These are phyloP conservation scores for Microdochium nivale DNA, from an alignment of 2,329 filamentous ascomycete species.

Conservation along the genomic window DNA sequence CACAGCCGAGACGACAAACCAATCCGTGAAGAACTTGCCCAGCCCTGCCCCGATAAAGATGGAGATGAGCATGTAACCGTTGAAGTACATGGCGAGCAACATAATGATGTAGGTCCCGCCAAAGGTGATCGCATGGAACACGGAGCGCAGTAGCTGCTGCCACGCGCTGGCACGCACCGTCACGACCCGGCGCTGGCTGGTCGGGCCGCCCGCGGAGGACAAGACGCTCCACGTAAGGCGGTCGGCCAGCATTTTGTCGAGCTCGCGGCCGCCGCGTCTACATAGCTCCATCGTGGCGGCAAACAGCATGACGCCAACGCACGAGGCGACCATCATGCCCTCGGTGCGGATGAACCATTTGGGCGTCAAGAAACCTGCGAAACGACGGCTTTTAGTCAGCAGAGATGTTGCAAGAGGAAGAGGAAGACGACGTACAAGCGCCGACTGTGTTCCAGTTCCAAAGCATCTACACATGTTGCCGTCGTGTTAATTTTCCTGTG, in stretches of 20 bases:
- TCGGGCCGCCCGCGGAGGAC: too few species aligned
- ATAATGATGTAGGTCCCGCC: conserved; percentile 34
- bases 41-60: conserved; percentile 38
- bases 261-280: conserved; percentile 30
- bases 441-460: conserved; percentile 35
- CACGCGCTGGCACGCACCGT: conserved; percentile 29
- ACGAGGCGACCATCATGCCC: conserved; percentile 32
- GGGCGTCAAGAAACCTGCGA: too few species aligned
- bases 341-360: conserved; percentile 29
- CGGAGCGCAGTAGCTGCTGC: conserved; percentile 29
- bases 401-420: too few species aligned
- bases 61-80: conserved; percentile 34
- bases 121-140: conserved; percentile 30
- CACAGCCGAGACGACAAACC: conserved; percentile 35
- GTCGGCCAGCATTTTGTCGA: conserved; percentile 28
- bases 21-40: conserved; percentile 46
- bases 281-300: conserved; percentile 29
- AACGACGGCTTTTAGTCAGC: too few species aligned
- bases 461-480: too few species aligned
- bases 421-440: too few species aligned
- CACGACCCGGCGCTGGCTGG: conserved; percentile 12
- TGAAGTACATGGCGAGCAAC: conserved; percentile 36
- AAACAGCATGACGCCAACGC: conserved; percentile 32
- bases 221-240: conserved; percentile 26
- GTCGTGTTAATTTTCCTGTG: too few species aligned